phyloP scores from a whole-genome alignment of 1,284 basidiomycete genomes.

The Puccinia coronata region DNA sequence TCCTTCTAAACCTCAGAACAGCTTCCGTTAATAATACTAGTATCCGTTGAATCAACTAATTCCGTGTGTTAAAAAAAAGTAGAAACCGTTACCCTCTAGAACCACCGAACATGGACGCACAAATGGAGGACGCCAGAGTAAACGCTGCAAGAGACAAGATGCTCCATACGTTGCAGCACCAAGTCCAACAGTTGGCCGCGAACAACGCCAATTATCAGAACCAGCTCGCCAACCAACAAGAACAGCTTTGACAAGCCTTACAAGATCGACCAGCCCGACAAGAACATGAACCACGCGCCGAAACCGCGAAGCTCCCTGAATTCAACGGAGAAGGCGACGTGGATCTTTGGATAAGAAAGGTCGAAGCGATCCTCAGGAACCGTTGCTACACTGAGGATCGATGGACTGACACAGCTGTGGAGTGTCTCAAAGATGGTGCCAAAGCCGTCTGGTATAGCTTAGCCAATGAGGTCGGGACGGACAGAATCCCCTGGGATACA shows the following conservation, averaged over 20 bases:
- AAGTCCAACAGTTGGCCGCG: too few relatives aligned
- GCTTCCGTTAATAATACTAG: too few relatives aligned
- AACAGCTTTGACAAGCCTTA: not conserved
- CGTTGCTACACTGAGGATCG: not conserved
- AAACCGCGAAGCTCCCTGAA: not conserved
- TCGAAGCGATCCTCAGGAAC: not conserved
- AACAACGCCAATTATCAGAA: too few relatives aligned
- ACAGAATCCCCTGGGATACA: not conserved
- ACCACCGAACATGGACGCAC: too few relatives aligned
- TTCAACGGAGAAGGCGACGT: conserved; percentile 20
- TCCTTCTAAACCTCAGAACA: too few relatives aligned
- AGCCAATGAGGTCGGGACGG: not conserved
- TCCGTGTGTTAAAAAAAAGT: too few relatives aligned
- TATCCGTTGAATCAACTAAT: too few relatives aligned
- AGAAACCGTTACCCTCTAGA: too few relatives aligned
- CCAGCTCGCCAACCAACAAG: too few relatives aligned
- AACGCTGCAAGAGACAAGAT: not conserved
- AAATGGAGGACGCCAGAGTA: not conserved
- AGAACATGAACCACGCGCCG: too few relatives aligned
- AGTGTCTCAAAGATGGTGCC: not conserved
- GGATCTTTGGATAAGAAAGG: conserved; percentile 36
- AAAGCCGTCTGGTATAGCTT: conserved; percentile 24
- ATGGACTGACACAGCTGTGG: not conserved
- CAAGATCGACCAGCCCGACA: too few relatives aligned
- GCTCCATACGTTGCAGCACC: not conserved